Evolutionary conservation across 176 grass and related monocot genomes (phyloP).

Genomic region (Zea mays): DNA sequence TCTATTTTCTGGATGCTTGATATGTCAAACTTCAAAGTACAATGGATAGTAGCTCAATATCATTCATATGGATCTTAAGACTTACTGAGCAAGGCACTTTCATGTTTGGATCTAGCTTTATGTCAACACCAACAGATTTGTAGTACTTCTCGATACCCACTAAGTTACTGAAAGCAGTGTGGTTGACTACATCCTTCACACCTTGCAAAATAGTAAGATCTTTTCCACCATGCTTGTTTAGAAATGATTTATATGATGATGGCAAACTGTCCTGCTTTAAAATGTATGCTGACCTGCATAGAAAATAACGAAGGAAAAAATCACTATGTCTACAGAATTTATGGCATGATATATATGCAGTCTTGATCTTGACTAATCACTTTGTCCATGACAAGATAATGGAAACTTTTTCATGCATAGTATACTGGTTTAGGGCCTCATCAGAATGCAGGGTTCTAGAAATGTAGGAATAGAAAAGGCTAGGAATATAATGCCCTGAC

Average conservation of each 20-base stretch:
- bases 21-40: constrained; percentile 9
- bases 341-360: neutral
- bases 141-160: constrained; percentile 71
- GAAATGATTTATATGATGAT: constrained; percentile 85
- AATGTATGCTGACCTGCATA: constrained; percentile 80
- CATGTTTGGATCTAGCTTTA: constrained; percentile 91
- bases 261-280: constrained; percentile 87
- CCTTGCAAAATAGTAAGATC: constrained; percentile 77
- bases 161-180: constrained; percentile 72
- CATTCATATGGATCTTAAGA: constrained; percentile 31
- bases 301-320: constrained; percentile 31
- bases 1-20: constrained; percentile 22
- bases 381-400: neutral
- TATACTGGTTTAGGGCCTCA: neutral
- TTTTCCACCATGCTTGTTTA: constrained; percentile 91
- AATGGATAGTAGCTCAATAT: neutral
- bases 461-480: neutral
- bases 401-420: neutral
- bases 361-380: neutral
- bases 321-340: neutral
- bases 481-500: neutral
- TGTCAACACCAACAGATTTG: constrained; percentile 73
- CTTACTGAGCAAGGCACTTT: constrained; percentile 89
- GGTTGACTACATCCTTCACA: constrained; percentile 72
- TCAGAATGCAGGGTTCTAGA: neutral